Evolutionary conservation across 352 stramenopile genomes (phyloP).

Genomic region (Pythium pyrilobum): DNA sequence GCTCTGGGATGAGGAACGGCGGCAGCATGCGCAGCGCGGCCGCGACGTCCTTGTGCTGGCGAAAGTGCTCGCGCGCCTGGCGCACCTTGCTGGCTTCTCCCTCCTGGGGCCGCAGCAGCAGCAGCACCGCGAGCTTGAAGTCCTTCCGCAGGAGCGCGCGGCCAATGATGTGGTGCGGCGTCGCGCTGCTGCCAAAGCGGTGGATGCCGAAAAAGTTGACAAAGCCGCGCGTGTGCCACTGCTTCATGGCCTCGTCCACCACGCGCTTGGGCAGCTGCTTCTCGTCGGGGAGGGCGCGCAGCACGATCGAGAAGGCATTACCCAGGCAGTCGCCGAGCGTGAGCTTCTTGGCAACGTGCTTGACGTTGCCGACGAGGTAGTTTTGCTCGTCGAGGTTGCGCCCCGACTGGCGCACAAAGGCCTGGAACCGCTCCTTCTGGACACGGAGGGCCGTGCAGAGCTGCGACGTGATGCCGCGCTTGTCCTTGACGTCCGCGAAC

Average conservation of each 20-base stretch:
- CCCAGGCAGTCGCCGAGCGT: conserved; percentile 84
- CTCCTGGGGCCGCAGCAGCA: conserved; percentile 87
- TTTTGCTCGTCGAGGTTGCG: conserved; percentile 63
- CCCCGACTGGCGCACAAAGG: conserved; percentile 26
- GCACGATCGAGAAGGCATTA: conserved; percentile 92
- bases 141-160: conserved; percentile 92
- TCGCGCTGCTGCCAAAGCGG: conserved; percentile 89
- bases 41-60: conserved; percentile 77
- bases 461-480: conserved; percentile 94
- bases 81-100: conserved; percentile 80
- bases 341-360: conserved; percentile 85
- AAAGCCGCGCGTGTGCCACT: conserved; percentile 80
- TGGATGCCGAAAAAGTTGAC: conserved; percentile 98
- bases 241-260: conserved; percentile 28
- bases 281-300: conserved; percentile 85
- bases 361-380: conserved; percentile 90
- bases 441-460: conserved; percentile 90
- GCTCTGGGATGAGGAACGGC: conserved; percentile 64
- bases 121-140: conserved; percentile 89
- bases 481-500: conserved; percentile 96
- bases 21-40: conserved; percentile 74
- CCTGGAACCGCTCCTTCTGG: conserved; percentile 50
- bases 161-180: conserved; percentile 78
- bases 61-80: conserved; percentile 71
- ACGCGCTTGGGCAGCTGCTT: conserved; percentile 32